Evolutionary conservation across 352 stramenopile species (phyloP).

Genomic region (Globisporangium yorkense): DNA sequence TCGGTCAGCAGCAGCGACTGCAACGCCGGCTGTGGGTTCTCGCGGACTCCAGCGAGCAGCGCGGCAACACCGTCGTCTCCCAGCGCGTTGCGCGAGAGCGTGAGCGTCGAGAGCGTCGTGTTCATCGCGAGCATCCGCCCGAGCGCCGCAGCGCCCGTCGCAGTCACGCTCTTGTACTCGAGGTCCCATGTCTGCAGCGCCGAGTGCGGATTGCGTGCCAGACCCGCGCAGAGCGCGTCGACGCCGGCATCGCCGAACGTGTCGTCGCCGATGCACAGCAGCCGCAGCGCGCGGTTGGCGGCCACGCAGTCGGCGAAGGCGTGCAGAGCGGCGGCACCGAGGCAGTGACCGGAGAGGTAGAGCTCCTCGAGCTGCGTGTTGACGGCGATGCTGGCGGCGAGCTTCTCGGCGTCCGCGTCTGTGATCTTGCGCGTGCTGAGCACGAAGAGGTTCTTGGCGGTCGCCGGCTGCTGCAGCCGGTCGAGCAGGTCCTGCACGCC

Average conservation of each 20-base stretch:
- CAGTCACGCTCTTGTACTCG: constrained; percentile 59
- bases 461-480: constrained; percentile 54
- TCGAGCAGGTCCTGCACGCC: constrained; percentile 73
- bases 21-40: constrained; percentile 28
- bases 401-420: constrained; percentile 38
- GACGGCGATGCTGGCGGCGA: constrained; percentile 43
- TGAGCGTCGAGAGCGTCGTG: constrained; percentile 37
- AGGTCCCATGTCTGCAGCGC: constrained; percentile 61
- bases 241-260: constrained; percentile 49
- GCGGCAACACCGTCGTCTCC: constrained; percentile 31
- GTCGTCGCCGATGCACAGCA: constrained; percentile 61
- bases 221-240: constrained; percentile 31
- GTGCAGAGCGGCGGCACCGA: constrained; percentile 30
- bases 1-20: constrained; percentile 43
- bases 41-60: constrained; percentile 29
- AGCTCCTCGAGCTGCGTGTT: constrained; percentile 69
- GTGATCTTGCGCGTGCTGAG: constrained; percentile 64
- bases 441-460: constrained; percentile 62
- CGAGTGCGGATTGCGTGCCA: constrained; percentile 49
- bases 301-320: constrained; percentile 66
- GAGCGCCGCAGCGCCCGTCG: constrained; percentile 36
- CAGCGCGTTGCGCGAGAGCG: constrained; percentile 58
- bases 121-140: constrained; percentile 48
- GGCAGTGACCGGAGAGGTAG: constrained; percentile 69
- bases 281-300: constrained; percentile 56